Conservation (phyloP, 2,329 filamentous ascomycete species). For the Colletotrichum siamense region DNA sequence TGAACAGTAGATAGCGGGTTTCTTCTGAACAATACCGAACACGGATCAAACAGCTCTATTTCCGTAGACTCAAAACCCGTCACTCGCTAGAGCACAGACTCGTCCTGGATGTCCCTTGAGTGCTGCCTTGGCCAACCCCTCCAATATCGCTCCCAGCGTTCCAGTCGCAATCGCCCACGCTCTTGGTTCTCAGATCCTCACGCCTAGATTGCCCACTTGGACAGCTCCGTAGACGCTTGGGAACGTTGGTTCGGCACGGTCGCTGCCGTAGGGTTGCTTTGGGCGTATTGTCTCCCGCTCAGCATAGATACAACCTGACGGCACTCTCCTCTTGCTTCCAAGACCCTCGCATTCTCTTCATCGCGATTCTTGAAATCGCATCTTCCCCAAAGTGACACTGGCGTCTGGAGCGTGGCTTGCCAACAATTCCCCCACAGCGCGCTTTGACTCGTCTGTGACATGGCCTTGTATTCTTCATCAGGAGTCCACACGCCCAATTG, state of each 20-base stretch:
- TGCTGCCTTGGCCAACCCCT: not conserved
- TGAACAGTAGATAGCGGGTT: not conserved
- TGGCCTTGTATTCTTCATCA: not conserved
- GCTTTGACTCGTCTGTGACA: conserved; percentile 16
- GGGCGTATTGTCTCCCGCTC: not conserved
- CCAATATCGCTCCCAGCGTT: not conserved
- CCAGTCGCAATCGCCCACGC: not conserved
- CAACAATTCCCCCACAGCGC: not conserved
- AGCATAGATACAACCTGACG: not conserved
- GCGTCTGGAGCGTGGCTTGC: not conserved
- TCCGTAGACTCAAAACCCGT: not conserved
- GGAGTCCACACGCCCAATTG: not conserved
- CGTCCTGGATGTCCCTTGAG: not conserved
- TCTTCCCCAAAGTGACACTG: not conserved
- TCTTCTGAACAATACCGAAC: not conserved
- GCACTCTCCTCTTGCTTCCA: not conserved
- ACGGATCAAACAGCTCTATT: not conserved
- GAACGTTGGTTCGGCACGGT: not conserved
- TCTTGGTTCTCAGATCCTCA: not conserved
- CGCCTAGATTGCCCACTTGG: not conserved
- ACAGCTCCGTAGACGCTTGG: not conserved
- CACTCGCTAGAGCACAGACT: conserved; percentile 1
- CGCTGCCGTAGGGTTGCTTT: not conserved
- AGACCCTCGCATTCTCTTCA: not conserved
- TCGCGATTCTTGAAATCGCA: not conserved